Base-by-base conservation (phyloP, 2,329 filamentous ascomycete species). In the Aureobasidium musti region DNA sequence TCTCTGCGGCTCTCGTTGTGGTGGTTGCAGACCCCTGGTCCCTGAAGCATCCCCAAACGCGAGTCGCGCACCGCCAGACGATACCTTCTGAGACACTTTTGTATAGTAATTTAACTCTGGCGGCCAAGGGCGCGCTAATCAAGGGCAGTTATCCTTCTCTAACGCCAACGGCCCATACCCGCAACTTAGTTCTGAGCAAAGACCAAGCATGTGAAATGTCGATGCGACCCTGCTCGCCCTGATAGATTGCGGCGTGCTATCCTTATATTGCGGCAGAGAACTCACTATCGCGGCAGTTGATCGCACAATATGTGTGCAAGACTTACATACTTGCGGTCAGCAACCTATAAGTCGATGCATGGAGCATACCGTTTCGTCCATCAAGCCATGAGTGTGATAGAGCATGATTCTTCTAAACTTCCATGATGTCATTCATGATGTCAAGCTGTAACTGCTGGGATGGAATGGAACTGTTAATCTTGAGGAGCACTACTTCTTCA, bases 81-180 rank as follows among this genome's bases (percentile, higher is more conserved):
- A 47, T 41, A 35, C 30, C 35, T 61, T 63, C 59, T 52, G 45
- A 63, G 45, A 52, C 59, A 63, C 45, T 63, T 63, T 8, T 49
- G 5, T 41, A 30, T 50, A 63, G 30, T 21, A 64, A 64, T 64
- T 54, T 39, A 54, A 64, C 60, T 63, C 45, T 28, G 23, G 47
- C 47, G 33, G 10, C 45, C 59, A 50, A 63, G 59, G 59, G 59
- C 41, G 41, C 45, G 59, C 59, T 63, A 63, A 63, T 50, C 49
- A 39, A 21, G 10, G 26, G 49, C 49, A 30, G 59, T 52, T 39
- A n/a, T 33, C 26, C 45, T 41, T 54, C 61, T 54, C 47, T 35
- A 54, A 64, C 61, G 37, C 49, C 61, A 63, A 63, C 60, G 60
- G 45, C 35, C 47, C 60, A 41, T 41, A 33, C 49, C 61, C 61